Evolutionary conservation across 345 rosid genomes (phyloP).

Genomic region (Syzygium aromaticum): DNA sequence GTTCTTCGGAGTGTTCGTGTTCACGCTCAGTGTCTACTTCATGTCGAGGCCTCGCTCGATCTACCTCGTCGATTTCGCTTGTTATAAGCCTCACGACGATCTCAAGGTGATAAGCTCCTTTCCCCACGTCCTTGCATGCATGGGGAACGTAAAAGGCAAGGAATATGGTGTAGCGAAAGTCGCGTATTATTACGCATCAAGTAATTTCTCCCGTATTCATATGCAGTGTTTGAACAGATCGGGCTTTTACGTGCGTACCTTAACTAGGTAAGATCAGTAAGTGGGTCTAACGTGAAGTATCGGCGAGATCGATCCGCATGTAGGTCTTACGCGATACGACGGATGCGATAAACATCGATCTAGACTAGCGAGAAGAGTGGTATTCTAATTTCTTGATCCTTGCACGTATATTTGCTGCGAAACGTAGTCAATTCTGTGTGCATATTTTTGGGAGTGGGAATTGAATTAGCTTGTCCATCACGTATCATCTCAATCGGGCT

Average conservation of each 20-base stretch:
- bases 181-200: background rate
- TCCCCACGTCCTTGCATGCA: background rate
- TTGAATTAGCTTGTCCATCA: no score
- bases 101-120: constrained; percentile 45
- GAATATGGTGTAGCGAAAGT: background rate
- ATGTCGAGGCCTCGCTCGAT: constrained; percentile 81
- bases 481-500: no score
- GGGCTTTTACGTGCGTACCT: background rate
- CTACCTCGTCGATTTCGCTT: constrained; percentile 81
- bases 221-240: background rate
- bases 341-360: background rate
- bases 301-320: background rate
- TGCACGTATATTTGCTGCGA: background rate
- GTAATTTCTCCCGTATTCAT: background rate
- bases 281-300: background rate
- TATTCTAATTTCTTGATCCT: background rate
- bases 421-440: background rate
- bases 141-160: background rate
- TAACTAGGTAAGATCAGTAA: no score
- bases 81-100: constrained; percentile 65
- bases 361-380: background rate
- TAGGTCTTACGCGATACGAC: background rate
- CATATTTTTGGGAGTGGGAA: background rate
- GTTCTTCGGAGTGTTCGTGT: constrained; percentile 49
- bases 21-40: constrained; percentile 69